phyloP scores from a whole-genome alignment of 306 rosid genomes.

The Corylus avellana region DNA sequence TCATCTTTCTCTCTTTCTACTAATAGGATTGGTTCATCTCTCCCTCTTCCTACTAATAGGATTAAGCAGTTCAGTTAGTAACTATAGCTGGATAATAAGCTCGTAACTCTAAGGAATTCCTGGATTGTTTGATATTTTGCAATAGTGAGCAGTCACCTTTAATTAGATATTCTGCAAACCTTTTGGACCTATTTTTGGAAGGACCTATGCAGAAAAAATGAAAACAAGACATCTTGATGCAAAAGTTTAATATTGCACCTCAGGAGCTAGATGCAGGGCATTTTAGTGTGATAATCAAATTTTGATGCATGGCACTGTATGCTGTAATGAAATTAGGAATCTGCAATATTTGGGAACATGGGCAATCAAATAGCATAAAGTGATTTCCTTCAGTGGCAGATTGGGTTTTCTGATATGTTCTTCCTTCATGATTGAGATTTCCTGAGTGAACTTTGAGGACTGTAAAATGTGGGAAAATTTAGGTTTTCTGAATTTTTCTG shows the following conservation, averaged over 20 bases:
- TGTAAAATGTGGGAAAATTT: constrained; percentile 12
- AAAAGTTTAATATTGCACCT: neutral
- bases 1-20: neutral
- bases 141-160: neutral
- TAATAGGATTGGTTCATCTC: neutral
- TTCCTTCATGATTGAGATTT: constrained; percentile 20
- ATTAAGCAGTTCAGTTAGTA: neutral
- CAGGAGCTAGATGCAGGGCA: neutral
- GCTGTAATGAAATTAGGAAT: neutral
- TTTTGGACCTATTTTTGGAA: constrained; percentile 1
- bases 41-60: too few species aligned
- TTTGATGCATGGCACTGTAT: neutral
- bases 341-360: neutral
- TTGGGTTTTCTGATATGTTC: neutral
- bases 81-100: neutral
- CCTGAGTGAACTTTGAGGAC: constrained; percentile 12
- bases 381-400: neutral
- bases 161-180: neutral
- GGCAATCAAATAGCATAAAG: neutral
- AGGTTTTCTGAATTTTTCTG: neutral
- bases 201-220: neutral
- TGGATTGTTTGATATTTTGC: neutral
- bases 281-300: neutral
- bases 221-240: neutral
- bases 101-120: neutral